Evolutionary conservation across 2,329 filamentous ascomycete genomes (phyloP).

Genomic region (Uncinocarpus reesii): DNA sequence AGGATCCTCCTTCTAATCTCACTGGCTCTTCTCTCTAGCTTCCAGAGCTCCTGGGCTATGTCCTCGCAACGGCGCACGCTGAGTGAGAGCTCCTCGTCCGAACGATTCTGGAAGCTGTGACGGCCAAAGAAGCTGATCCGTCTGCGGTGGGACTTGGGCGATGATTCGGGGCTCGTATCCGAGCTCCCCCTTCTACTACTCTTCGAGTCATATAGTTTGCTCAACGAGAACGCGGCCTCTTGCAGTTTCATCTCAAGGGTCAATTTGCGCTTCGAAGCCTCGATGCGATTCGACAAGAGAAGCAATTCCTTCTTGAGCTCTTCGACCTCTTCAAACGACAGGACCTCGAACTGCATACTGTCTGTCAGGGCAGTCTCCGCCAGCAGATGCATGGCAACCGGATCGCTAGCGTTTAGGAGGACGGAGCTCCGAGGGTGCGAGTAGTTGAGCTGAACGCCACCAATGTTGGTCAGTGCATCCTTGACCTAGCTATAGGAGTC

Average conservation of each 20-base stretch:
- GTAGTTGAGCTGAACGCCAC: conserved; percentile 46
- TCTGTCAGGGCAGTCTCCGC: conserved; percentile 89
- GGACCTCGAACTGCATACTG: conserved; percentile 70
- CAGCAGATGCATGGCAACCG: conserved; percentile 75
- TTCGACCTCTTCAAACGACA: conserved; percentile 88
- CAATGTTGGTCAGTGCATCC: conserved; percentile 21
- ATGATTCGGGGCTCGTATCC: conserved; percentile 24
- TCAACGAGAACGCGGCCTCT: conserved; percentile 81
- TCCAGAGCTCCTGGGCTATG: conserved; percentile 67
- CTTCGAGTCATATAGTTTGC: conserved; percentile 64
- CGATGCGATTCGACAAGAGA: conserved; percentile 62
- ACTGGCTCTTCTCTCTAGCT: conserved; percentile 65
- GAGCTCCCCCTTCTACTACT: conserved; percentile 38
- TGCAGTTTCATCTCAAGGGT: conserved; percentile 86
- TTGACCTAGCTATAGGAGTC: neutral
- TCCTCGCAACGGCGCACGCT: conserved; percentile 79
- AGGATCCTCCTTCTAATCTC: conserved; percentile 65
- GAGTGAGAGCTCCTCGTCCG: conserved; percentile 59
- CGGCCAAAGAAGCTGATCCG: conserved; percentile 43
- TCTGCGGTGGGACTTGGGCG: conserved; percentile 44
- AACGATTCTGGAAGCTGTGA: conserved; percentile 26
- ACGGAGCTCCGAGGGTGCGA: conserved; percentile 27
- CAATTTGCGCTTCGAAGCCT: conserved; percentile 70
- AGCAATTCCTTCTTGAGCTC: conserved; percentile 77
- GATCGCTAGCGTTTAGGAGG: conserved; percentile 42